phyloP scores from a whole-genome alignment of 768 basidiomycete genomes.

The Mycena olivaceomarginata region DNA sequence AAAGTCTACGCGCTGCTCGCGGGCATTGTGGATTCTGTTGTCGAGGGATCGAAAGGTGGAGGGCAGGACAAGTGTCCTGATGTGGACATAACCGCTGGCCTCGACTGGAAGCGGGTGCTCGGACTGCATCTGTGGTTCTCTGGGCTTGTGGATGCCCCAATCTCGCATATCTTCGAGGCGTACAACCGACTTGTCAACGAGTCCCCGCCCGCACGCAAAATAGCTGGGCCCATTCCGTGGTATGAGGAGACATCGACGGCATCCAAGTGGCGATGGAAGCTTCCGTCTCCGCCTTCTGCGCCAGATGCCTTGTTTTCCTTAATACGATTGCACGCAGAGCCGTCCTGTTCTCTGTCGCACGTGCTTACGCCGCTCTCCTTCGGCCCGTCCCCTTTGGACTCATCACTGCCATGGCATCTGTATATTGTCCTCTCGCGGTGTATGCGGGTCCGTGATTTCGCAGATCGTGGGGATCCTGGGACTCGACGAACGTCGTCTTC shows the following conservation, averaged over 20 bases:
- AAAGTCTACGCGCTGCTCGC: conserved; percentile 91
- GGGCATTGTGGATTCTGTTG: conserved; percentile 78
- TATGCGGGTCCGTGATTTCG: conserved; percentile 89
- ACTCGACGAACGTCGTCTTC: conserved; percentile 48
- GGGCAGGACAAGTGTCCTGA: conserved; percentile 72
- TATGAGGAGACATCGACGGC: conserved; percentile 61
- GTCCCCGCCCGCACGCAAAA: conserved; percentile 56
- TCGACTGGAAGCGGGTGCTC: conserved; percentile 97
- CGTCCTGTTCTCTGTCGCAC: conserved; percentile 80
- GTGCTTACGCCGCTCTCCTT: conserved; percentile 86
- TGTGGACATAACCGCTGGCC: conserved; percentile 77
- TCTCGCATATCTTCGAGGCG: conserved; percentile 79
- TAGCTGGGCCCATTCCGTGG: conserved; percentile 77
- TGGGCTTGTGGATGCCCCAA: conserved; percentile 80
- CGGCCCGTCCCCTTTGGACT: conserved; percentile 84
- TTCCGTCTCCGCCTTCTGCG: conserved; percentile 64
- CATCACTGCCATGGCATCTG: conserved; percentile 93
- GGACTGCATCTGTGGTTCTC: conserved; percentile 95
- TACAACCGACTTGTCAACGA: conserved; percentile 70
- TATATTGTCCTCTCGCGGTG: conserved; percentile 92
- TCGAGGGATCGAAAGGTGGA: conserved; percentile 72
- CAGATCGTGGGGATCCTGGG: conserved; percentile 81
- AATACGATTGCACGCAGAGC: conserved; percentile 86
- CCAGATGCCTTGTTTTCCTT: conserved; percentile 89
- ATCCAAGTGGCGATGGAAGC: conserved; percentile 59